Evolutionary conservation across 164 flowering plant species (phyloP), one percentile per base, ranked within the genome.

Genomic region (Tetrastigma voinierianum): DNA sequence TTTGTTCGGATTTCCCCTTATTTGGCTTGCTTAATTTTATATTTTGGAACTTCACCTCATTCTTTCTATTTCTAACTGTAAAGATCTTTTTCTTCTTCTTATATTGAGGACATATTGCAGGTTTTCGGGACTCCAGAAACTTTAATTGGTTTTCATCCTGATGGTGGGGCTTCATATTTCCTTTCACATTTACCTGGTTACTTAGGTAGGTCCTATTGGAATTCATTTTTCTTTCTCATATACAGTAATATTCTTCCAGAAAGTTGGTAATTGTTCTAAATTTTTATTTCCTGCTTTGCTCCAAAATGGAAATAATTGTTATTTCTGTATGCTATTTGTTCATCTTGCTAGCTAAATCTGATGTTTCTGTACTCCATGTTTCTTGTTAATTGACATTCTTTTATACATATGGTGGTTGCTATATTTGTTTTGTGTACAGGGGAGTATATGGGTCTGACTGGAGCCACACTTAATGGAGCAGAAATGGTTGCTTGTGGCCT

Each of bases 401-500:
- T 46, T 46, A 46, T 14, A 46, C 4, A 46, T 46, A 14, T 46
- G 49, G 49, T 46, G 49, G 13, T 46, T 3, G 15, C 49, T 14
- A 46, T 9, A 9, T 17, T 13, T 51, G 54, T 16, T 51, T 17
- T 51, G 17, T 51, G 9, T 15, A 51, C 19, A 51, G 18, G 54
- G 17, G 54, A 51, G n/a, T 51, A 51, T 17, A 7, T 51, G 54
- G 54, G 17, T 51, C 54, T 51, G n/a, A 51, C 54, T 51, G 54
- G 54, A 51, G 19, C 9, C 54, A 51, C 17, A 16, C 17, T 51
- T 13, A 17, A 19, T 51, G 54, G 54, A 51, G 54, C 9, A 51
- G 54, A 51, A 16, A 51, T 51, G 54, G 9, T 51, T 51, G 54
- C 18, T 51, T 51, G 54, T 51, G 54, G 54, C 6, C 54, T 51